Percentiles rank a stretch among this genome's conserved stretches.
phyloP scores from a whole-genome alignment of 2,329 filamentous ascomycete species.

The Claviceps sp. region DNA sequence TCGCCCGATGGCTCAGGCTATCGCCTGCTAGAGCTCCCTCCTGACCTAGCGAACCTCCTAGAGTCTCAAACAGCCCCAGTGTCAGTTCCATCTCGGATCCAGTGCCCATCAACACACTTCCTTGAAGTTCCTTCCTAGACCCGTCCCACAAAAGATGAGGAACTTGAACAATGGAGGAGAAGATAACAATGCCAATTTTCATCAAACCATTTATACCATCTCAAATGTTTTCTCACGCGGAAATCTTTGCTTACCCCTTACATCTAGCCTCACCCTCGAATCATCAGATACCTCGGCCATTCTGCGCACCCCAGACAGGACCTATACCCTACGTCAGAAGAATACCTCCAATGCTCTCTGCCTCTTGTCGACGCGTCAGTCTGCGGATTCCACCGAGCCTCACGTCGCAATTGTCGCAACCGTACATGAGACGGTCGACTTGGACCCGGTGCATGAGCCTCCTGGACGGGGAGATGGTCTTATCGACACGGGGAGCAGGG shows the following conservation, averaged over 20 bases:
- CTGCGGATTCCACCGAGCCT: slow-evolving; percentile 12
- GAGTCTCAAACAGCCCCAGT: slow-evolving; percentile 39
- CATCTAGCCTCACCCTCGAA: slow-evolving; percentile 31
- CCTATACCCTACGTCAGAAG: slow-evolving; percentile 49
- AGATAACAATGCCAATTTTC: too few species aligned
- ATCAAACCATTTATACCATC: too few species aligned
- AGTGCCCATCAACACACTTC: too few species aligned
- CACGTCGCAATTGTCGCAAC: slow-evolving; percentile 38
- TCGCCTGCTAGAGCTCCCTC: slow-evolving; percentile 48
- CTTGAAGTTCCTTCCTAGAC: too few species aligned
- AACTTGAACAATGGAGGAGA: too few species aligned
- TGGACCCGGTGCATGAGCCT: slow-evolving; percentile 30
- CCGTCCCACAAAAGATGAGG: too few species aligned
- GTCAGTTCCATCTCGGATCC: slow-evolving; percentile 23
- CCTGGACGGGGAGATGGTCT: slow-evolving; percentile 15
- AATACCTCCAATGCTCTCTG: slow-evolving; percentile 56
- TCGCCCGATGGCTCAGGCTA: slow-evolving; percentile 36
- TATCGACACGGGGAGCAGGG: slow-evolving; percentile 22
- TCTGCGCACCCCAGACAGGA: slow-evolving; percentile 36
- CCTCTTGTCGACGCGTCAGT: slow-evolving; percentile 28
- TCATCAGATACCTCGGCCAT: slow-evolving; percentile 36
- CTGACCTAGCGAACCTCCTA: slow-evolving; percentile 42
- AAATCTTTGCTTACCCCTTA: too few species aligned
- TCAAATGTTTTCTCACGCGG: too few species aligned
- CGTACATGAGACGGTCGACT: slow-evolving; percentile 49